Conservation (phyloP, 768 basidiomycete species). For the Macrolepiota dolichaula region DNA sequence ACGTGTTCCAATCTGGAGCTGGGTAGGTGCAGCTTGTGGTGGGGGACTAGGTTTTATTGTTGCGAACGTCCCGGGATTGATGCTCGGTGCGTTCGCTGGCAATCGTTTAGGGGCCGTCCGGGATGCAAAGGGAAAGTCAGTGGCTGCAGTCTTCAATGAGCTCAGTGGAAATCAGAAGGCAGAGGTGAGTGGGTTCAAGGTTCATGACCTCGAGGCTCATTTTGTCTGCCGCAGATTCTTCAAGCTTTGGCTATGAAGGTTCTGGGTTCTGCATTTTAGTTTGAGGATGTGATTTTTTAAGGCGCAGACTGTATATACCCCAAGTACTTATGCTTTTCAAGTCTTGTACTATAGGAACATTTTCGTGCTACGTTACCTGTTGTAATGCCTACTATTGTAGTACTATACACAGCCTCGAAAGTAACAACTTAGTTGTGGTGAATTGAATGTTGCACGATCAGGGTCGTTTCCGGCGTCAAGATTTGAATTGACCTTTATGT, state of each 20-base stretch:
- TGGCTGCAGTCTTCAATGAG: conserved; percentile 81
- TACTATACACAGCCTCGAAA: background rate
- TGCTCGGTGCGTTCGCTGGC: conserved; percentile 84
- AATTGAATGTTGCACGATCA: background rate
- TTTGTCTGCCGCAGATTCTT: conserved; percentile 52
- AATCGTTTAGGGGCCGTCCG: conserved; percentile 89
- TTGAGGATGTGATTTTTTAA: background rate
- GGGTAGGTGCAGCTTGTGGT: conserved; percentile 69
- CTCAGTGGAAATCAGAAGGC: conserved; percentile 80
- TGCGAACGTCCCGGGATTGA: conserved; percentile 82
- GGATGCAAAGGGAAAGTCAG: conserved; percentile 93
- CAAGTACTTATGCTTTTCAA: background rate
- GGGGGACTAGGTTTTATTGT: conserved; percentile 59
- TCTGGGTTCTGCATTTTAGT: conserved; percentile 57
- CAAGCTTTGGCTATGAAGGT: conserved; percentile 82
- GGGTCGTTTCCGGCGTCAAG: background rate
- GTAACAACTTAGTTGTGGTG: background rate
- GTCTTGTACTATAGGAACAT: background rate
- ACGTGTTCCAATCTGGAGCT: conserved; percentile 71
- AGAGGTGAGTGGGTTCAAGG: conserved; percentile 52
- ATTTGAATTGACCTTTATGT: background rate
- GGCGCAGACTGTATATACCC: background rate
- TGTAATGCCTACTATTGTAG: background rate
- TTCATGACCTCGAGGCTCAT: background rate
- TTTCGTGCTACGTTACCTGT: background rate